Conservation (phyloP, 1,284 basidiomycete genomes). For the Trametes sp. region DNA sequence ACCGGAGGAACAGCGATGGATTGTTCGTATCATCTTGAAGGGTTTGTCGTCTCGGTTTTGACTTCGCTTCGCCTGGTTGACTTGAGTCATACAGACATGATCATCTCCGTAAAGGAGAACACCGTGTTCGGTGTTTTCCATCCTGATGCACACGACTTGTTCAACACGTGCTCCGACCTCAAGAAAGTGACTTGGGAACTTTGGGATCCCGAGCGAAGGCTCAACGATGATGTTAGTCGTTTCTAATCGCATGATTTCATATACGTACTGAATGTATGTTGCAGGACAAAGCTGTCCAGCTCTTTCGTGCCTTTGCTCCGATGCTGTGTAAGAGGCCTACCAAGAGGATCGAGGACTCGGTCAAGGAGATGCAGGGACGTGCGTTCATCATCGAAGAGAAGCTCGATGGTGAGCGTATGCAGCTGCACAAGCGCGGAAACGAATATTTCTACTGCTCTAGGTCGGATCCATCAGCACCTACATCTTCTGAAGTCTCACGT, state of each 20-base stretch:
- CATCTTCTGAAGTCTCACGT: too few species aligned
- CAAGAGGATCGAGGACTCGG: slow-evolving; percentile 79
- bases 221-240: slow-evolving; percentile 70
- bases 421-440: slow-evolving; percentile 88
- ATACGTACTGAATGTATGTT: not conserved
- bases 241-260: not conserved
- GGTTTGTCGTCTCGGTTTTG: slow-evolving; percentile 51
- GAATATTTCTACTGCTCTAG: slow-evolving; percentile 93
- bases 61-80: not conserved
- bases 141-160: slow-evolving; percentile 88
- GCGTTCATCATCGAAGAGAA: slow-evolving; percentile 94
- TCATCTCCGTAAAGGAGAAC: slow-evolving; percentile 86
- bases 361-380: slow-evolving; percentile 80
- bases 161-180: slow-evolving; percentile 94
- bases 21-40: slow-evolving; percentile 92
- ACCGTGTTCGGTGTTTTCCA: slow-evolving; percentile 90
- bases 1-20: slow-evolving; percentile 89
- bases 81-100: slow-evolving; percentile 60
- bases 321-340: slow-evolving; percentile 92
- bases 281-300: slow-evolving; percentile 81
- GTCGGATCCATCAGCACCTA: slow-evolving; percentile 54
- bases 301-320: slow-evolving; percentile 88
- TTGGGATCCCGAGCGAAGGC: slow-evolving; percentile 67
- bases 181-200: slow-evolving; percentile 90
- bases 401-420: slow-evolving; percentile 94